Evolutionary conservation across 768 basidiomycete species (phyloP).

Genomic region (Lactarius deliciosus): DNA sequence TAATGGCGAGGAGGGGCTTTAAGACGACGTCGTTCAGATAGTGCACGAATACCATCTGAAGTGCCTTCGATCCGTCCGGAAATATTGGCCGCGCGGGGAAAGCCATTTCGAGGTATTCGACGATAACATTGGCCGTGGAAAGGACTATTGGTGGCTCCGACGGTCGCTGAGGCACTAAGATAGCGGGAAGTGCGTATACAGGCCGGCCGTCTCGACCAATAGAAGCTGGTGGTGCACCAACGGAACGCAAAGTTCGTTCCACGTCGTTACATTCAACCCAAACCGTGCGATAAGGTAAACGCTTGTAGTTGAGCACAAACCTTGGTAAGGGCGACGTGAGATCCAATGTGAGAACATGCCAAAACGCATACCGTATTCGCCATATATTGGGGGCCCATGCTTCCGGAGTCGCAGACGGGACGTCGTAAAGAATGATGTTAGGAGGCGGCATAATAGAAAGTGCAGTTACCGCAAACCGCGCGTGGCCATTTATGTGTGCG

Average conservation of each 20-base stretch:
- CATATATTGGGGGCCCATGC: constrained; percentile 80
- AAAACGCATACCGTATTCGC: constrained; percentile 55
- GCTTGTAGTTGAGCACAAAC: constrained; percentile 75
- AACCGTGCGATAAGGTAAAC: constrained; percentile 63
- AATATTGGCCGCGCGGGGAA: constrained; percentile 71
- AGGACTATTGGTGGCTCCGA: constrained; percentile 49
- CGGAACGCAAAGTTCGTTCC: constrained; percentile 55
- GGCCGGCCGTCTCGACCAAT: constrained; percentile 55
- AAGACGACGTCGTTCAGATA: constrained; percentile 65
- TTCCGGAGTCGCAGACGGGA: constrained; percentile 56
- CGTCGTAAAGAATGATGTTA: constrained; percentile 64
- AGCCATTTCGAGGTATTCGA: constrained; percentile 66
- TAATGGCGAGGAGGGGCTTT: constrained; percentile 65
- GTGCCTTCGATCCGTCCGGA: constrained; percentile 65
- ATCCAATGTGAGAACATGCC: neutral
- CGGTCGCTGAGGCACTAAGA: constrained; percentile 57
- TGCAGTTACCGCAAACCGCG: constrained; percentile 2
- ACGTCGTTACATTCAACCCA: constrained; percentile 74
- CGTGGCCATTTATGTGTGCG: constrained; percentile 18
- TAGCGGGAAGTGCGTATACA: constrained; percentile 67
- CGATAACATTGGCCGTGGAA: constrained; percentile 60
- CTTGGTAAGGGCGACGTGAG: constrained; percentile 36
- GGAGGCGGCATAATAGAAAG: constrained; percentile 44
- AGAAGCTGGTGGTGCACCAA: constrained; percentile 59
- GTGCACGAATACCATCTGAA: constrained; percentile 69